Evolutionary conservation across 2,329 filamentous ascomycete genomes (phyloP).

Genomic region (Talaromyces sp.): DNA sequence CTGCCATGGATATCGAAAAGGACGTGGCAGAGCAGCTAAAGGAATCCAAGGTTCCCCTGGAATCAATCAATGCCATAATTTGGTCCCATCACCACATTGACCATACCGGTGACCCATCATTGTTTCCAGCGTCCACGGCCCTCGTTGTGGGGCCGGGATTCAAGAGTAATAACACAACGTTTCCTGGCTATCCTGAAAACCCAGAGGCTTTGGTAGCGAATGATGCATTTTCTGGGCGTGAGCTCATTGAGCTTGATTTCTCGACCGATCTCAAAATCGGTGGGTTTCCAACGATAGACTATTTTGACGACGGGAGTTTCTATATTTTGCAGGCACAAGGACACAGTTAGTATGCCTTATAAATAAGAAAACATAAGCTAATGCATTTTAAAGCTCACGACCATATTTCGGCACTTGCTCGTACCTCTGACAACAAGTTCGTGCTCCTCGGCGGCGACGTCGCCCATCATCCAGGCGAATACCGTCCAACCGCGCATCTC

Average conservation of each 20-base stretch:
- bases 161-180: slow-evolving; percentile 10
- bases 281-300: slow-evolving; percentile 39
- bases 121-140: slow-evolving; percentile 19
- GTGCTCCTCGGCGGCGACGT: slow-evolving; percentile 16
- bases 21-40: slow-evolving; percentile 22
- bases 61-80: slow-evolving; percentile 21
- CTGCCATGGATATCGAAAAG: slow-evolving; percentile 6
- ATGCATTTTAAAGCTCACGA: neutral
- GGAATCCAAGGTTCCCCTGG: slow-evolving; percentile 11
- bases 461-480: slow-evolving; percentile 39
- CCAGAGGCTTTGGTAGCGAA: slow-evolving; percentile 14
- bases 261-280: slow-evolving; percentile 19
- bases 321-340: slow-evolving; percentile 40
- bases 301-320: slow-evolving; percentile 53
- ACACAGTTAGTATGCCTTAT: slow-evolving; percentile 1
- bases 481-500: slow-evolving; percentile 28
- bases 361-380: no score
- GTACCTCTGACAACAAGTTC: slow-evolving; percentile 25
- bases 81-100: slow-evolving; percentile 27
- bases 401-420: slow-evolving; percentile 35
- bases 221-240: slow-evolving; percentile 14
- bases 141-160: slow-evolving; percentile 21
- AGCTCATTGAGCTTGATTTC: slow-evolving; percentile 17
- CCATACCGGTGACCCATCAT: slow-evolving; percentile 21
- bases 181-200: slow-evolving; percentile 18